These are phyloP conservation scores for Ceratocystiopsis brevicomis DNA, from an alignment of 2,329 filamentous ascomycete genomes.

Conservation along the genomic window DNA sequence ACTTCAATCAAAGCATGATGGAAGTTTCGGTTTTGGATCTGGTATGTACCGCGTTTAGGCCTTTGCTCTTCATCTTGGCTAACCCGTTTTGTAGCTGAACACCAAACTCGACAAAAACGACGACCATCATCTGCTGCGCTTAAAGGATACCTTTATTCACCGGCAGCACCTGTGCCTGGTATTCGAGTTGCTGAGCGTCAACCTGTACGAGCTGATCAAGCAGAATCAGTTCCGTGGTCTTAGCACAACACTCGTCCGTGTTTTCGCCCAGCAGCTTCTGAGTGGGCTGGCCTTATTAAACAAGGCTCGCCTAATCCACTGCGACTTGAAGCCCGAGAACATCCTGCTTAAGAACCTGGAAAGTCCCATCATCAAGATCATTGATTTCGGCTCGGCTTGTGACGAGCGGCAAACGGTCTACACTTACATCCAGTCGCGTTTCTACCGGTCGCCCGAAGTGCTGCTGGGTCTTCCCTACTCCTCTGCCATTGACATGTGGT, in stretches of 20 bases:
- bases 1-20: constrained; percentile 99
- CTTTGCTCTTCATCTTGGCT: neutral
- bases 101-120: constrained; percentile 99
- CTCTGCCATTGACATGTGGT: constrained; percentile 99
- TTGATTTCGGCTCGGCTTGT: constrained; percentile 96
- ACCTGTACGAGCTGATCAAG: constrained; percentile 96
- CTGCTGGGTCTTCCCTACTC: constrained; percentile 91
- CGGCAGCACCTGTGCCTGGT: constrained; percentile 90
- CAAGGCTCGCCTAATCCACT: constrained; percentile 93
- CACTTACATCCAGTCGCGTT: constrained; percentile 95
- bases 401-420: constrained; percentile 97
- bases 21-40: constrained; percentile 93
- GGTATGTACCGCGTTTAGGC: constrained; percentile 29
- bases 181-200: constrained; percentile 91
- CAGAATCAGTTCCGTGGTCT: constrained; percentile 97
- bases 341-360: constrained; percentile 95
- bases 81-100: constrained; percentile 47
- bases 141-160: constrained; percentile 98
- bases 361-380: constrained; percentile 98
- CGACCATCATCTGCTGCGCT: constrained; percentile 80
- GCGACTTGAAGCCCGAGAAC: constrained; percentile 95
- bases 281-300: constrained; percentile 84
- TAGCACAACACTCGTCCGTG: constrained; percentile 88
- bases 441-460: constrained; percentile 94
- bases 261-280: constrained; percentile 91